Base-by-base conservation (phyloP, 768 basidiomycete species). In the Dendrothele bispora region DNA sequence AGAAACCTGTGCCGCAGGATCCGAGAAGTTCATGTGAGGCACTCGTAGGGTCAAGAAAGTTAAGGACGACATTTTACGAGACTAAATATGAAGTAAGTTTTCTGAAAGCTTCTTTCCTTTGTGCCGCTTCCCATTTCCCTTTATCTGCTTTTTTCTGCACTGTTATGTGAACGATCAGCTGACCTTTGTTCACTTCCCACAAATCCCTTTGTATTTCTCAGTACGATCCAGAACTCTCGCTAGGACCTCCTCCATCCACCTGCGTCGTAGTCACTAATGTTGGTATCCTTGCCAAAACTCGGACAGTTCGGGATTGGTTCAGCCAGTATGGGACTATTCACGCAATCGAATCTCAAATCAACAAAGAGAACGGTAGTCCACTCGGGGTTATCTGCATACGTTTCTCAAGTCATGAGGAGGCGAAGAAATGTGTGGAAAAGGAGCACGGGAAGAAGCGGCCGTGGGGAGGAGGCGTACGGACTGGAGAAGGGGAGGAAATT, bases 381-480 rank as follows among this genome's bases (percentile, higher is more conserved):
- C 77, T 97, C 1, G 94, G 95, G 2, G 79, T 98, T 34, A 80
- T 91, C 34, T 82, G 80, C 59, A 77, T 98, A 53, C 80, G 78
- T 53, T 98, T 70, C 59, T 59, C 65, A 15, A 68, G 77, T 0
- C 81, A 84, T 51, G 82, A 84, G 14, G 84, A 88, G 36, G 93
- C 92, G 4, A 74, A 73, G 47, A 59, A 66, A 37, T 92, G 88
- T 50, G 74, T 88, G 20, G 76, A 76, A 49, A 75, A 71, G 41
- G 84, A 85, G 57, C 74, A 91, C 48, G 88, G 89, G 25, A 74
- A 80, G 60, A 77, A 72, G 57, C 65, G 84, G 12, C 28, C 47
- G 20, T 47, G 46, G 46, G 46, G 37, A 21, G 46, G 46, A 8
- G 46, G 46, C 37, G 18, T 47, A 47, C 32, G 76, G 80, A 69